Percentiles rank a stretch among this genome's conserved stretches.
Evolutionary conservation across 2,329 filamentous ascomycete genomes (phyloP).

Genomic region (Colletotrichum chlorophyti): DNA sequence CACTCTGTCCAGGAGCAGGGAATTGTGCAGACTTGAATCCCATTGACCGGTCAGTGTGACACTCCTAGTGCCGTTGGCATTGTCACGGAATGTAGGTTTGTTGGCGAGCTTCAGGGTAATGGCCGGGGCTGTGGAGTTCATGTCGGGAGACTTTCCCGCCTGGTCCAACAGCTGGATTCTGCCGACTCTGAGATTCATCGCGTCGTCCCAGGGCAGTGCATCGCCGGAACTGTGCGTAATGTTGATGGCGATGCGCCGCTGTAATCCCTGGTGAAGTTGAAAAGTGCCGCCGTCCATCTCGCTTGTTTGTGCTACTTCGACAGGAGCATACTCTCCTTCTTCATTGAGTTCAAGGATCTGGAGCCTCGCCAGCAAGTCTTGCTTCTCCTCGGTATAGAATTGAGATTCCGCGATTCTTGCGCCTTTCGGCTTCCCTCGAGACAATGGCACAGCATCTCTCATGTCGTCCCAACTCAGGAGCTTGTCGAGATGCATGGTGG

Average conservation of each 20-base stretch:
- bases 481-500: conserved; percentile 94
- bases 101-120: conserved; percentile 79
- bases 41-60: conserved; percentile 91
- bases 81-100: conserved; percentile 80
- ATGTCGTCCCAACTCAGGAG: conserved; percentile 99
- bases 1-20: conserved; percentile 89
- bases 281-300: conserved; percentile 89
- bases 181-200: conserved; percentile 78
- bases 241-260: conserved; percentile 85
- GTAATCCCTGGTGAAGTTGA: conserved; percentile 93
- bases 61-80: conserved; percentile 88
- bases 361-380: conserved; percentile 87
- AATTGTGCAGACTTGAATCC: conserved; percentile 94
- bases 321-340: conserved; percentile 86
- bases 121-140: conserved; percentile 74
- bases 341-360: conserved; percentile 94
- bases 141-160: conserved; percentile 82
- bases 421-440: conserved; percentile 61
- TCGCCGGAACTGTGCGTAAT: conserved; percentile 93
- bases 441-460: conserved; percentile 75
- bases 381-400: conserved; percentile 90
- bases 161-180: conserved; percentile 84
- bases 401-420: conserved; percentile 84
- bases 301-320: conserved; percentile 88
- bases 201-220: conserved; percentile 85